phyloP scores from a whole-genome alignment of 148 eudicot genomes.

The Rhododendron molle region DNA sequence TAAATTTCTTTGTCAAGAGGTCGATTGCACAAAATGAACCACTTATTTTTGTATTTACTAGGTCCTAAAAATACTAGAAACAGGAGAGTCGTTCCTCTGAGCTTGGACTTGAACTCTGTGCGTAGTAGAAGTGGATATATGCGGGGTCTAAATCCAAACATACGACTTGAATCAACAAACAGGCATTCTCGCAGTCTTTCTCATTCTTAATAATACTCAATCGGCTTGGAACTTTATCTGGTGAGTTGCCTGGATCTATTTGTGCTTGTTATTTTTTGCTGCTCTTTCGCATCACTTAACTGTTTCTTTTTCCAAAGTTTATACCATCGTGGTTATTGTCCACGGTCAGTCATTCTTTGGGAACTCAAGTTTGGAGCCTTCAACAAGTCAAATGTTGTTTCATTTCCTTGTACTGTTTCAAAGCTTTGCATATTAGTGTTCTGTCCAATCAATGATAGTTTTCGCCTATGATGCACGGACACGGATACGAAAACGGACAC shows the following conservation, averaged over 20 bases:
- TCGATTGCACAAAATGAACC: not conserved
- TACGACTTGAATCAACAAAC: slow-evolving; percentile 32
- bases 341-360: not conserved
- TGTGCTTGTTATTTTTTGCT: not conserved
- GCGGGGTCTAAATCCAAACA: slow-evolving; percentile 33
- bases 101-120: slow-evolving; percentile 45
- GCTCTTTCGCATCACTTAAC: not conserved
- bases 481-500: too few relatives aligned
- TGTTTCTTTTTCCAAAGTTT: not conserved
- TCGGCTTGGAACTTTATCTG: not conserved
- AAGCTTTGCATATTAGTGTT: not conserved
- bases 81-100: slow-evolving; percentile 49
- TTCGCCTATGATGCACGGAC: not conserved
- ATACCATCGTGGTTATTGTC: not conserved
- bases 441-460: not conserved
- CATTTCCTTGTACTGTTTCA: not conserved
- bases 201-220: slow-evolving; percentile 21
- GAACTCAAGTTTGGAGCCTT: not conserved
- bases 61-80: slow-evolving; percentile 68
- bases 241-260: not conserved
- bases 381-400: not conserved
- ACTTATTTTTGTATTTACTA: slow-evolving; percentile 9
- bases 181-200: slow-evolving; percentile 57
- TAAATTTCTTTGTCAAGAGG: not conserved
- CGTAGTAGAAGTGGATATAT: slow-evolving; percentile 55